Evolutionary conservation across 2,329 filamentous ascomycete species (phyloP), one percentile per base, ranked within the genome.

Genomic region (Amesomyces nigricolor): DNA sequence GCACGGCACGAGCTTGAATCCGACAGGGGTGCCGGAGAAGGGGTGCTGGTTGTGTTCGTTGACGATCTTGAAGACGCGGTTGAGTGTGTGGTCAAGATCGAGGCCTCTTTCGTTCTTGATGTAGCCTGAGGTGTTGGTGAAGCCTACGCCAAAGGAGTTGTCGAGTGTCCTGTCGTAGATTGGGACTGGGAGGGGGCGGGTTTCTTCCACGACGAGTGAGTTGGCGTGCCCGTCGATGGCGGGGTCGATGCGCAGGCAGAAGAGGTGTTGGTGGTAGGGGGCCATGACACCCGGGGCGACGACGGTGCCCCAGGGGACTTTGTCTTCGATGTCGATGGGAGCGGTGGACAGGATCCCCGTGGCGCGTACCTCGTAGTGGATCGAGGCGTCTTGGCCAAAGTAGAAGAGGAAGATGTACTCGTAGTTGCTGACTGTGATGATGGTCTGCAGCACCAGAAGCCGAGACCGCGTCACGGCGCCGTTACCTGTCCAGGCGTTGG

Each of bases 231-330:
- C 82, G 61, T 86, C 82, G 40, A 87, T 72, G 2, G 81, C 79
- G 0, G 83, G 82, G 61, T 89, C 85, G 47, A 88, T 79, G 1
- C 85, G 77, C 42, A 83, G 69, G 22, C 75, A 78, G 65, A 89
- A 88, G 43, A 88, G 75, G 69, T 89, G 86, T 66, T 89, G 86
- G 61, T 89, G 85, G 66, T 87, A 83, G 58, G 83, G 82, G 0
- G 85, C 86, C 1, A 88, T 70, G 0, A 85, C 80, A 0, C 85
- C 85, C 0, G 81, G 79, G 0, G 76, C 75, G 2, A 89, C 85
- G 0, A 86, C 73, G 53, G 80, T 87, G 17, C 83, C 83, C 65
- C 78, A 86, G 6, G 67, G 64, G 60, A 78, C 19, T 63, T 75
- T 79, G 61, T 79, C 78, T 63, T 70, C 78, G 6, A 73, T 65